A percentile compares a stretch with the other conserved stretches of the same genome.
Evolutionary conservation across 768 basidiomycete genomes (phyloP).

Genomic region (Mycena galopus): DNA sequence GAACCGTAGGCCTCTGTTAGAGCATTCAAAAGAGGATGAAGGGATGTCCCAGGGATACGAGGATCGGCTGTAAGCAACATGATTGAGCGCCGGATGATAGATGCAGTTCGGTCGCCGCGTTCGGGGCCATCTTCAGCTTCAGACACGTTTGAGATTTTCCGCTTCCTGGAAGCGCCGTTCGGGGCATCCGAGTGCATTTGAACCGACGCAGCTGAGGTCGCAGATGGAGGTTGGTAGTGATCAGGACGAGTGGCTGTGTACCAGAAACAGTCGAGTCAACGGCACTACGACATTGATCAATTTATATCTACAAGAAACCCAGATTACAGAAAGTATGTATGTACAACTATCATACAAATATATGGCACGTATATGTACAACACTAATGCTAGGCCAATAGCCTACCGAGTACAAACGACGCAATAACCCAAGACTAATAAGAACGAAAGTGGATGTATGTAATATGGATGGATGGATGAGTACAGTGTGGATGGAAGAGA

Average conservation of each 20-base stretch:
- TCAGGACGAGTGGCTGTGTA: no score
- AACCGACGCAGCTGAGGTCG: no score
- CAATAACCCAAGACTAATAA: no score
- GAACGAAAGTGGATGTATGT: background rate
- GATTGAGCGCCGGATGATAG: slow-evolving; percentile 23
- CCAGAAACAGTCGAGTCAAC: no score
- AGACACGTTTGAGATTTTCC: slow-evolving; percentile 3
- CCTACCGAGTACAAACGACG: no score
- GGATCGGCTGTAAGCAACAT: slow-evolving; percentile 16
- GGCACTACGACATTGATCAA: no score
- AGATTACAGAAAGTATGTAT: no score
- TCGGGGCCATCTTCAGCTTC: background rate
- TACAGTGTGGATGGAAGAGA: background rate
- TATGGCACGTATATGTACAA: no score
- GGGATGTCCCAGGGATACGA: slow-evolving; percentile 8
- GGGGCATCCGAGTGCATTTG: slow-evolving; percentile 5
- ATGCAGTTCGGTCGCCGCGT: slow-evolving; percentile 8
- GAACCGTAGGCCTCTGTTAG: slow-evolving; percentile 17
- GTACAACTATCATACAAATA: no score
- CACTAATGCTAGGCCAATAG: no score
- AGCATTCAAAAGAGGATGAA: background rate
- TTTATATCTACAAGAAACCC: no score
- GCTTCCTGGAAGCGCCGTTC: background rate
- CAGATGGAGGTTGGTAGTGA: no score
- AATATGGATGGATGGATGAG: background rate